Evolutionary conservation across 163 green algal species (phyloP).

Genomic region (Prototheca cutis): DNA sequence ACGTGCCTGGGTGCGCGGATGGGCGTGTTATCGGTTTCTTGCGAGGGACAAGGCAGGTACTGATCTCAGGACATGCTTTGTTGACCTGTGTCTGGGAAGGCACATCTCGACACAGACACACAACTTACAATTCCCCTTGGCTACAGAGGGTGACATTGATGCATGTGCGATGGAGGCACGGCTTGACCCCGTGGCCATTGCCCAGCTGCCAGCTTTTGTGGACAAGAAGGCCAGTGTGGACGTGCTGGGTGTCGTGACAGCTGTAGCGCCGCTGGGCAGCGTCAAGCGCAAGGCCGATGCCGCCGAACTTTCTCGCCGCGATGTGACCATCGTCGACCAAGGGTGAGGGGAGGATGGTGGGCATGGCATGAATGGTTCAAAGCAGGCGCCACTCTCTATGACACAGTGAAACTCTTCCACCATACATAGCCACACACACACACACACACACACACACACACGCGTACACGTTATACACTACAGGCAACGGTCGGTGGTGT

Average conservation of each 20-base stretch:
- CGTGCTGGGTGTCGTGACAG: slow-evolving; percentile 62
- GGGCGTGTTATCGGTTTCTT: too few species aligned
- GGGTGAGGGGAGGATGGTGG: slow-evolving; percentile 30
- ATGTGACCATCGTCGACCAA: slow-evolving; percentile 65
- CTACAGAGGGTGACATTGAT: slow-evolving; percentile 26
- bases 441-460: too few species aligned
- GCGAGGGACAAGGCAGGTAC: too few species aligned
- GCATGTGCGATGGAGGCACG: slow-evolving; percentile 30
- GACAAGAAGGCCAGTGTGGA: slow-evolving; percentile 63
- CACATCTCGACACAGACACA: too few species aligned
- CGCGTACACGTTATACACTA: not conserved
- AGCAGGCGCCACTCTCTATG: too few species aligned
- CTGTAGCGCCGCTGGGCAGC: slow-evolving; percentile 39
- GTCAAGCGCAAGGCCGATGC: slow-evolving; percentile 77
- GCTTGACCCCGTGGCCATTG: slow-evolving; percentile 63
- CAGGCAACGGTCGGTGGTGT: slow-evolving; percentile 51
- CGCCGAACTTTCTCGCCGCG: slow-evolving; percentile 53
- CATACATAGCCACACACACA: too few species aligned
- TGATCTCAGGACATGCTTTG: too few species aligned
- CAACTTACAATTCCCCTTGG: not conserved
- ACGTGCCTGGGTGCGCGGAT: too few species aligned
- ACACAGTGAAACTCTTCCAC: too few species aligned
- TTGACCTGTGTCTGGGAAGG: too few species aligned
- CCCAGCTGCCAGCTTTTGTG: slow-evolving; percentile 48
- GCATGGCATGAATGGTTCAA: too few species aligned